Conservation (phyloP, 2,329 filamentous ascomycete species). For the Verticillium alfalfae region DNA sequence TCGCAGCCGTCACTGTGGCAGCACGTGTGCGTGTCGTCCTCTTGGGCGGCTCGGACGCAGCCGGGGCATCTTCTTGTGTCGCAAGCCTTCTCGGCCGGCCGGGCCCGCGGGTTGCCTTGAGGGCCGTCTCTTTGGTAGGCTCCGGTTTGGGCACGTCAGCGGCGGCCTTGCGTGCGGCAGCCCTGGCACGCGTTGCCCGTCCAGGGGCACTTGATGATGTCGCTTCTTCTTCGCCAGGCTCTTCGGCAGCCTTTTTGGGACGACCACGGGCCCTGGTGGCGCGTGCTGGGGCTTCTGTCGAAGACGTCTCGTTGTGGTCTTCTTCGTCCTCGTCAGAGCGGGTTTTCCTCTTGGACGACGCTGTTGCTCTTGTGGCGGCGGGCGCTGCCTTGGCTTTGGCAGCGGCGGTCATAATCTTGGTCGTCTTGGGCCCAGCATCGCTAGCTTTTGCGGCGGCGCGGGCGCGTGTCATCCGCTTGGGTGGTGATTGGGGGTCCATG, state of each 20-base stretch:
- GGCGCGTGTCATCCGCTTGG: conserved; percentile 53
- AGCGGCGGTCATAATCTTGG: conserved; percentile 42
- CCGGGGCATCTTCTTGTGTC: conserved; percentile 14
- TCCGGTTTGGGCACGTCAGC: conserved; percentile 16
- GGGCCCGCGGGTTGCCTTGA: conserved; percentile 35
- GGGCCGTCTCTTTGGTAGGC: conserved; percentile 14
- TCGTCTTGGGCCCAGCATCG: conserved; percentile 31
- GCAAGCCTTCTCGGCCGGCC: conserved; percentile 36
- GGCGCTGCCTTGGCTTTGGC: conserved; percentile 38
- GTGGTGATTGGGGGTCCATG: conserved; percentile 51
- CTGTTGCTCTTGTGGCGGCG: conserved; percentile 17
- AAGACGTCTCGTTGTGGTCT: conserved; percentile 24
- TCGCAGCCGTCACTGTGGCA: conserved; percentile 23
- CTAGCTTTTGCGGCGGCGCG: conserved; percentile 36
- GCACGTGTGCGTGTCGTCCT: conserved; percentile 19
- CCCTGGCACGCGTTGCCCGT: conserved; percentile 22
- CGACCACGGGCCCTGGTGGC: conserved; percentile 38
- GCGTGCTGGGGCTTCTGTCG: conserved; percentile 21
- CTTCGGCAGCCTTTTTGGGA: conserved; percentile 33
- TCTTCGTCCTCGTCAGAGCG: conserved; percentile 48
- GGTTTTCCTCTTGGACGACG: conserved; percentile 45
- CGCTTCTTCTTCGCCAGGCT: conserved; percentile 2
- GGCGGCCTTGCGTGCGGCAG: conserved; percentile 18
- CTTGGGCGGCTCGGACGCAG: conserved; percentile 14
- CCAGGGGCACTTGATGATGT: conserved; percentile 10